Evolutionary conservation across 208 protist genomes (phyloP).

Genomic region (Acanthamoeba castellanii): DNA sequence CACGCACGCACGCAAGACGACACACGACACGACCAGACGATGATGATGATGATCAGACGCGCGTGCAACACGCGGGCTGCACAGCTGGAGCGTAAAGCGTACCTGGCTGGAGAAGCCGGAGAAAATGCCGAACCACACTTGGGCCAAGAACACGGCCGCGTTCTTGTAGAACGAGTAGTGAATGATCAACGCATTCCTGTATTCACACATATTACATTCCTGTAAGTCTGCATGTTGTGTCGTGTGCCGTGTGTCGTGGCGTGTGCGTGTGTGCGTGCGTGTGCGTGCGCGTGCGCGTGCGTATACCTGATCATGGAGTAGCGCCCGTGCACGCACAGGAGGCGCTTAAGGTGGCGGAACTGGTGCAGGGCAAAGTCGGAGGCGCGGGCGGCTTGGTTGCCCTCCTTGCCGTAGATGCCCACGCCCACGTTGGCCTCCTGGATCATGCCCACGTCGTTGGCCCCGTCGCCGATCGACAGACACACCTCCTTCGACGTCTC

Average conservation of each 20-base stretch:
- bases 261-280: constrained; percentile 74
- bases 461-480: constrained; percentile 96
- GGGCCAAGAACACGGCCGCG: constrained; percentile 91
- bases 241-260: constrained; percentile 91
- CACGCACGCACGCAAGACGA: constrained; percentile 2
- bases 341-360: constrained; percentile 85
- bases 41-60: neutral
- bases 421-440: constrained; percentile 92
- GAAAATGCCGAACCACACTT: constrained; percentile 94
- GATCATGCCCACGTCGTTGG: constrained; percentile 97
- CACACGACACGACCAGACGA: neutral
- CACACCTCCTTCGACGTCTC: constrained; percentile 64
- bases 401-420: constrained; percentile 95
- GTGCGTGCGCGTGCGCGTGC: constrained; percentile 85
- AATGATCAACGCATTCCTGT: constrained; percentile 93
- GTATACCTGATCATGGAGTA: neutral
- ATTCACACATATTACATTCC: too few relatives aligned
- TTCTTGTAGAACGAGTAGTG: constrained; percentile 98
- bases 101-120: constrained; percentile 93
- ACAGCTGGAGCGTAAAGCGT: constrained; percentile 28
- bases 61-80: too few relatives aligned
- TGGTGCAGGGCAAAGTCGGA: constrained; percentile 95
- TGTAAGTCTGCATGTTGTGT: too few relatives aligned
- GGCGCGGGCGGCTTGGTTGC: constrained; percentile 94
- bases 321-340: neutral